These are phyloP conservation scores for Cotoneaster glaucophyllus DNA, from an alignment of 306 rosid genomes.

Conservation along the genomic window DNA sequence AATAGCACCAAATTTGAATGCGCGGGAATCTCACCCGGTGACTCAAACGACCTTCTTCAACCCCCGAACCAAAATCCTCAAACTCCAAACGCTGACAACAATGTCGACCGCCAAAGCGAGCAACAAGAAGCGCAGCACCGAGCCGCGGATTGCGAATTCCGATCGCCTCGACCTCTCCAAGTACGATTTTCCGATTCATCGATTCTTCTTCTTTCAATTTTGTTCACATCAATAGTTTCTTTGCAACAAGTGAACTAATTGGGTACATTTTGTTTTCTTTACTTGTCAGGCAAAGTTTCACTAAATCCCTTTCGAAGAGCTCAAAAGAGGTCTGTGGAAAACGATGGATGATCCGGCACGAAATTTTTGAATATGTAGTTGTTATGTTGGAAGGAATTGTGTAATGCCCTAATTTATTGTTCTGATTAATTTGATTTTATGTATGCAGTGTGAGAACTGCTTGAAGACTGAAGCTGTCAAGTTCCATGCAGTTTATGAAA, in stretches of 20 bases:
- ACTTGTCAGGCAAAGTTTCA: constrained; percentile 64
- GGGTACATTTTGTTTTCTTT: not conserved
- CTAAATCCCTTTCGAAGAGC: constrained; percentile 86
- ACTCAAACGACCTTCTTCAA: not conserved
- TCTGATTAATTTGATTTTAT: constrained; percentile 6
- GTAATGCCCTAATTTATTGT: not conserved
- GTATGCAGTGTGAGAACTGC: constrained; percentile 67
- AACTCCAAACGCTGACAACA: constrained; percentile 4
- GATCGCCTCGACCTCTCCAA: constrained; percentile 57
- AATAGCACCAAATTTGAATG: not conserved
- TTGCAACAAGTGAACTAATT: not conserved
- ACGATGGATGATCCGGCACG: not conserved
- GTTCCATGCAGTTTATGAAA: constrained; percentile 74
- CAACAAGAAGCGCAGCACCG: constrained; percentile 45
- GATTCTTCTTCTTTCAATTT: not conserved
- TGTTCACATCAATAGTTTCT: not conserved
- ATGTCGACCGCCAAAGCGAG: constrained; percentile 53
- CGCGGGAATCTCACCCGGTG: not conserved
- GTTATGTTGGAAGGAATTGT: constrained; percentile 6
- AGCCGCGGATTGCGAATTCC: constrained; percentile 33
- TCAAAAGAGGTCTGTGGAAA: constrained; percentile 76
- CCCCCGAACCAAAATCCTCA: not conserved
- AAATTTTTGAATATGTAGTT: not conserved
- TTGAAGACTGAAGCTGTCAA: constrained; percentile 66
- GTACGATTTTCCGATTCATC: constrained; percentile 28